Percentiles rank a stretch among this genome's conserved stretches.
These are phyloP conservation scores for Thuidium tamariscinum DNA, from an alignment of 225 moss, liverwort and hornwort genomes.

Conservation along the genomic window DNA sequence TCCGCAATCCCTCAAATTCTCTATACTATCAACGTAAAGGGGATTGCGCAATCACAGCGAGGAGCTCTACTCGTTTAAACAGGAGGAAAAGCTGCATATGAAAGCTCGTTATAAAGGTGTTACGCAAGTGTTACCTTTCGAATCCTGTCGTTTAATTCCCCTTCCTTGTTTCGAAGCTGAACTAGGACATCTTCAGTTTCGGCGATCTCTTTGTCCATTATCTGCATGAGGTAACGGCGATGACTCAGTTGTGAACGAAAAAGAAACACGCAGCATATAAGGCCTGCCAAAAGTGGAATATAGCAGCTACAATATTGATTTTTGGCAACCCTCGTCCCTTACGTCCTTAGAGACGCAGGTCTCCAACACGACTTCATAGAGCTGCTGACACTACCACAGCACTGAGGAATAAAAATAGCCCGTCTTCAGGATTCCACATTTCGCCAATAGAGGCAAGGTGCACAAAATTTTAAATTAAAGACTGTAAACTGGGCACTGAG, in stretches of 20 bases:
- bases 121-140: constrained; percentile 8
- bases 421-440: neutral
- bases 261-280: neutral
- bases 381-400: constrained; percentile 2
- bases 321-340: neutral
- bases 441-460: neutral
- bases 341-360: neutral
- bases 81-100: neutral
- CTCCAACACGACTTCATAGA: neutral
- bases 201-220: constrained; percentile 28
- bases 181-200: constrained; percentile 5
- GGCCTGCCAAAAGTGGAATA: neutral
- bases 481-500: neutral
- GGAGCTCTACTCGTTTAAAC: neutral
- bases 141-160: constrained; percentile 14
- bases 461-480: neutral
- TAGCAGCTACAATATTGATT: neutral
- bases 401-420: neutral
- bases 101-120: neutral
- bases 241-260: neutral
- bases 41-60: neutral
- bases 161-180: constrained; percentile 13
- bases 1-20: neutral
- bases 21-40: neutral
- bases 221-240: neutral